Conservation (phyloP, 345 rosid genomes). For the Eucalyptus brandiana region DNA sequence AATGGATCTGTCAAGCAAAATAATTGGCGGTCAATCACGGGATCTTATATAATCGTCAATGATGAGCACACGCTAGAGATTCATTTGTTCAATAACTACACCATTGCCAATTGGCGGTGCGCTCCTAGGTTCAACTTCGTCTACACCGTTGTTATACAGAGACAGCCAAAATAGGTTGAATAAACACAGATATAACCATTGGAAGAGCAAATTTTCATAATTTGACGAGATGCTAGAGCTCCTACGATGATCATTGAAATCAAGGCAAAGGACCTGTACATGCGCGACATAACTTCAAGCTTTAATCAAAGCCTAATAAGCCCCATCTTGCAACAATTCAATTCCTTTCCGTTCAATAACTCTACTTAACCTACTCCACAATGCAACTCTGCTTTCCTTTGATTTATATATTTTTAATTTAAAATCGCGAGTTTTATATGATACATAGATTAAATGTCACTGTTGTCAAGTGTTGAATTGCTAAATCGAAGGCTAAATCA, state of each 20-base stretch:
- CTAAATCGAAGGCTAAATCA: not conserved
- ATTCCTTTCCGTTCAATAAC: not conserved
- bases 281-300: not conserved
- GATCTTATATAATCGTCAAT: no score
- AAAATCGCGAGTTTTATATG: not conserved
- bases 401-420: not conserved
- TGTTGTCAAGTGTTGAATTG: not conserved
- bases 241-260: accelerated
- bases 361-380: not conserved
- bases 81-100: no score
- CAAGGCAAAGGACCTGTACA: accelerated
- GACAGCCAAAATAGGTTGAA: no score
- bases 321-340: not conserved
- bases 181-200: accelerated
- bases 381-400: not conserved
- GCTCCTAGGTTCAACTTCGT: no score
- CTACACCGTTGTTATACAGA: accelerated
- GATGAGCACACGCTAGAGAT: no score
- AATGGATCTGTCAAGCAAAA: no score
- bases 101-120: no score
- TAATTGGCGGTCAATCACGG: accelerated
- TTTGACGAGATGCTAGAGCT: accelerated
- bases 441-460: not conserved
- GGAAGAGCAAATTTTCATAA: no score
- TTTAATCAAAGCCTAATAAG: not conserved